These are phyloP conservation scores for Chrysanthemum lavandulifolium DNA, from an alignment of 129 eudicot genomes.

Conservation along the genomic window DNA sequence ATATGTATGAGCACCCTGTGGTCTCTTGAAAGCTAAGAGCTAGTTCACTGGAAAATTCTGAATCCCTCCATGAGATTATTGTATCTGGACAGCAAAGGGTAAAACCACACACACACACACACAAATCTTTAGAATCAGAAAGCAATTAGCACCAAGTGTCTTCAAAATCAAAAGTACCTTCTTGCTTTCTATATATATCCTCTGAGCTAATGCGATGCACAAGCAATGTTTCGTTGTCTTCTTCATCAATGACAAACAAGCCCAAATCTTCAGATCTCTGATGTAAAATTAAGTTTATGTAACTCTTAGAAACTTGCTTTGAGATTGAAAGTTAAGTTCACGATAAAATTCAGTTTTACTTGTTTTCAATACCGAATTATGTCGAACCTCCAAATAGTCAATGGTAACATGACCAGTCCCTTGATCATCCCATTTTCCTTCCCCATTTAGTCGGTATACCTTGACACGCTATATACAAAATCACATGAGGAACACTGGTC, in stretches of 20 bases:
- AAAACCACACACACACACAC: constrained; percentile 2
- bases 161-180: constrained; percentile 46
- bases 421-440: constrained; percentile 98
- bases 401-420: constrained; percentile 96
- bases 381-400: constrained; percentile 78
- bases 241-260: constrained; percentile 81
- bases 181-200: constrained; percentile 93
- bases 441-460: constrained; percentile 80
- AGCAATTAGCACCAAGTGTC: not conserved
- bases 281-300: constrained; percentile 10
- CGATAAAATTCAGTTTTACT: not conserved
- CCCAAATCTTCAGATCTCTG: constrained; percentile 88
- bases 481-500: constrained; percentile 7
- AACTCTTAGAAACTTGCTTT: constrained; percentile 20
- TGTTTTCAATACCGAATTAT: constrained; percentile 10
- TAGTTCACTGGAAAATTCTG: constrained; percentile 73
- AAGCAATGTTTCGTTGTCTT: constrained; percentile 80
- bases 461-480: constrained; percentile 66
- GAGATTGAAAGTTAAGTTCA: not conserved
- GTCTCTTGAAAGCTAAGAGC: constrained; percentile 97
- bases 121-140: not conserved
- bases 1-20: constrained; percentile 84
- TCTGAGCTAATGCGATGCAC: constrained; percentile 85
- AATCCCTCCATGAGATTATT: constrained; percentile 92
- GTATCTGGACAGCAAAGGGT: constrained; percentile 49